Base-by-base conservation (phyloP, 257 asterid species). In the Oldenlandia corymbosa region DNA sequence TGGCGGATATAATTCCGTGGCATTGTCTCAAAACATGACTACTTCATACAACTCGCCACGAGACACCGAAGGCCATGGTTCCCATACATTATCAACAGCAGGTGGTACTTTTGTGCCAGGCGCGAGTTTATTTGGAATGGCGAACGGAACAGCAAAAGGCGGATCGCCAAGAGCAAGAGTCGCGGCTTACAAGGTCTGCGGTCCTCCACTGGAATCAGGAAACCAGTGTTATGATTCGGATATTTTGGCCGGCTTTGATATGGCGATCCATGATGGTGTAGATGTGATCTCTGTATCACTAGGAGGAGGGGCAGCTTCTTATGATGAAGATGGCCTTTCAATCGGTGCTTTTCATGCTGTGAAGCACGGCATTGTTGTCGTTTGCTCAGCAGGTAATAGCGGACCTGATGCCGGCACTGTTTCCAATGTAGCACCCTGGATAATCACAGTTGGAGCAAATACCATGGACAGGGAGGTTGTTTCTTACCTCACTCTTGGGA, bases 111-210 rank as follows among this genome's bases (percentile, higher is more conserved):
- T 84, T 31, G 96, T 86, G 12, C 37, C 74, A 0, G 79, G 76
- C 21, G 96, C 94, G 23, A 88, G 69, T 66, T 80, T 91, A 28
- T 83, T 88, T 12, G 95, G 95, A 32, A 73, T 68, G 5, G 98
- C 91, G 31, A 86, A 84, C 5, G 98, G 98, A 12, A 88, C 95
- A 20, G 95, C 95, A 10, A 85, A 86, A 60, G 98, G 98, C 0
- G 96, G 98, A 26, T 88, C 98, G 0, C 98, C 98, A 2, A 81
- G 66, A 64, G 95, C 98, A 65, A 73, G 98, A 42, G 91, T 91
- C n/a, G 96, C 88, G 1, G 84, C 98, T 30, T 91, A 91, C 78
- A 91, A 88, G 79, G 98, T 88, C 43, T 91, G 98, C 69, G 84
- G 88, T 84, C 86, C 97, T 62, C 88, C 93, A 1, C 72, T 78